phyloP scores from a whole-genome alignment of 2,329 filamentous ascomycete species.

The Colletotrichum ledebouriae region DNA sequence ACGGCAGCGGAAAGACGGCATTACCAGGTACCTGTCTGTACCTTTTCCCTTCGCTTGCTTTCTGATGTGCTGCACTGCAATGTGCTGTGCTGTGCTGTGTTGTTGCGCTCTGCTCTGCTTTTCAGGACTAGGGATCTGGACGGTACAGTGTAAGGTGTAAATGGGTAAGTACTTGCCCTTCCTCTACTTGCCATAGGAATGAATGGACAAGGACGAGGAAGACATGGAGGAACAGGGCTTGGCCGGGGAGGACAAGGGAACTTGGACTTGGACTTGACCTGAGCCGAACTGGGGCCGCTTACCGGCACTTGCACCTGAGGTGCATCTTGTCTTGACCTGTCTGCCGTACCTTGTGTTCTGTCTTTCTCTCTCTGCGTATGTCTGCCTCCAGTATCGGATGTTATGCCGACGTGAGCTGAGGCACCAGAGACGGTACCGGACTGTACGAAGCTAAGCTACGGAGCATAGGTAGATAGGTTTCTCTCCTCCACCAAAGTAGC shows the following conservation, averaged over 20 bases:
- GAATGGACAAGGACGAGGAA: constrained; percentile 2
- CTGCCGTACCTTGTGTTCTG: not conserved
- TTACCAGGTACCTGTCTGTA: constrained; percentile 2
- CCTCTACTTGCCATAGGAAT: not conserved
- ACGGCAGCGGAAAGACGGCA: constrained; percentile 1
- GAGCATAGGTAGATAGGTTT: not conserved
- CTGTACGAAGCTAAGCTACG: no score
- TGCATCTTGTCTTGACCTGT: not conserved
- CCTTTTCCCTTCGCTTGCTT: not conserved
- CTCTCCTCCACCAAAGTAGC: not conserved
- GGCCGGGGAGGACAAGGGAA: not conserved
- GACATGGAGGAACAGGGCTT: not conserved
- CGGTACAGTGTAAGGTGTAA: not conserved
- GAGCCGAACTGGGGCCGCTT: not conserved
- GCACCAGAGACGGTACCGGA: not conserved
- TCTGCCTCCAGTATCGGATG: not conserved
- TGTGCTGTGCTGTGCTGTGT: no score
- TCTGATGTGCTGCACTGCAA: not conserved
- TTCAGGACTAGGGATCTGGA: not conserved
- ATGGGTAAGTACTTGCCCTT: not conserved
- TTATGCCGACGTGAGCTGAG: not conserved
- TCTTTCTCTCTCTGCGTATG: not conserved
- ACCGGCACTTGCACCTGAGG: constrained; percentile 7
- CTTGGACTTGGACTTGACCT: constrained; percentile 10
- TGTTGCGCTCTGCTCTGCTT: not conserved